Evolutionary conservation across 352 stramenopile genomes (phyloP).

Genomic region (Phytopythium mirpurense): DNA sequence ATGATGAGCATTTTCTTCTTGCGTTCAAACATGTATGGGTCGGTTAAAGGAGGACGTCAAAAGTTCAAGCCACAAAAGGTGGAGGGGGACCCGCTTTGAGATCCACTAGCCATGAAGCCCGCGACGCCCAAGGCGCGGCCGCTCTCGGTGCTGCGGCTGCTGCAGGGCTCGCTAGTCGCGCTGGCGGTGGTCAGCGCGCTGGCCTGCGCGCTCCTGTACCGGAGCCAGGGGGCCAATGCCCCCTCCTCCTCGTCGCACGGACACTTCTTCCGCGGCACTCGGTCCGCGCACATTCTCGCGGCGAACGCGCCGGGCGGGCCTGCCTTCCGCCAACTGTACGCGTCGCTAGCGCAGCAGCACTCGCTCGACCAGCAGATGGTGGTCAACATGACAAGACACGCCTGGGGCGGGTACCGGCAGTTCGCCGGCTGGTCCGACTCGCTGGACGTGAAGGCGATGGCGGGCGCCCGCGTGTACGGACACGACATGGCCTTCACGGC

Average conservation of each 20-base stretch:
- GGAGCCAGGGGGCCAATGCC: neutral
- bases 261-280: neutral
- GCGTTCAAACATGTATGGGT: no score
- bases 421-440: conserved; percentile 34
- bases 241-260: neutral
- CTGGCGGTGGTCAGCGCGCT: neutral
- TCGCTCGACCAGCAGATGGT: conserved; percentile 39
- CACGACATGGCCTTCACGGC: conserved; percentile 66
- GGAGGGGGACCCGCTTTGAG: no score
- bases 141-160: neutral
- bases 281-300: neutral
- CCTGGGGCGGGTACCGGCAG: conserved; percentile 44
- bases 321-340: conserved; percentile 16
- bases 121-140: neutral
- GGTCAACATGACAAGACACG: conserved; percentile 47
- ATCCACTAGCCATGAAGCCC: no score
- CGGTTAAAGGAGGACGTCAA: no score
- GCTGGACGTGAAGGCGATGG: conserved; percentile 23
- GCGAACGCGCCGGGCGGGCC: neutral
- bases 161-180: neutral
- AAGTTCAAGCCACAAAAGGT: no score
- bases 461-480: conserved; percentile 20
- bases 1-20: neutral
- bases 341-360: conserved; percentile 12
- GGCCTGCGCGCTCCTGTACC: neutral